A percentile compares a stretch with the other conserved stretches of the same genome.
phyloP scores from a whole-genome alignment of 768 basidiomycete species.

The Hericium coralloides region DNA sequence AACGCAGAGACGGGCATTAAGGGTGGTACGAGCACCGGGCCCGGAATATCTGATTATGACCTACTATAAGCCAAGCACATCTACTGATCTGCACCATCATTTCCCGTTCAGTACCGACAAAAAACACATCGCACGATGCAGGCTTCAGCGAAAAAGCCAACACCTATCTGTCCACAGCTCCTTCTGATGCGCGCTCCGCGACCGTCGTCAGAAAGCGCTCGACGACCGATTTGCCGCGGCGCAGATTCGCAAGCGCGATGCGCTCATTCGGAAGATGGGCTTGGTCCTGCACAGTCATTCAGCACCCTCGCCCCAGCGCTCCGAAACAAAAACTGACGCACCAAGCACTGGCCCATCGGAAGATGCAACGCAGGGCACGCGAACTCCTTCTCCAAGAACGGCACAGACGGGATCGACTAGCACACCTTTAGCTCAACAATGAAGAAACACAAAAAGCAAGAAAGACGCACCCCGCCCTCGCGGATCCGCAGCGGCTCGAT shows the following conservation, averaged over 20 bases:
- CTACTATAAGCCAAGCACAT: no score
- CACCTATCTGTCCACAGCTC: no score
- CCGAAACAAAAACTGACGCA: conserved; percentile 26
- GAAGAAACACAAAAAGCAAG: not conserved
- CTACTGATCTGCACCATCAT: no score
- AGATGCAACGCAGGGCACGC: conserved; percentile 84
- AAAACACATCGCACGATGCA: no score
- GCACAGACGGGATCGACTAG: conserved; percentile 90
- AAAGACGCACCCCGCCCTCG: conserved; percentile 73
- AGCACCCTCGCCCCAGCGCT: conserved; percentile 1
- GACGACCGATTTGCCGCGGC: conserved; percentile 66
- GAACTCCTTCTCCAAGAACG: conserved; percentile 89
- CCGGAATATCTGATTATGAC: no score
- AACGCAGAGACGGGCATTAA: no score
- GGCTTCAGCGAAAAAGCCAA: no score
- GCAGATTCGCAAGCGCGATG: conserved; percentile 76
- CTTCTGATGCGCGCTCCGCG: conserved; percentile 19
- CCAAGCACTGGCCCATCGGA: conserved; percentile 88
- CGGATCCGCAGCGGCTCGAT: conserved; percentile 78
- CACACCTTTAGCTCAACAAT: not conserved
- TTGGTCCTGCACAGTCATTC: conserved; percentile 48
- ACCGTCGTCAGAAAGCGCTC: conserved; percentile 62
- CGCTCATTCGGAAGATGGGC: conserved; percentile 93
- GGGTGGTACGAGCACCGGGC: no score
- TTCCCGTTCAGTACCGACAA: no score